Base-by-base conservation (phyloP, 495 filamentous ascomycete species). In the Penicillium odoratum region DNA sequence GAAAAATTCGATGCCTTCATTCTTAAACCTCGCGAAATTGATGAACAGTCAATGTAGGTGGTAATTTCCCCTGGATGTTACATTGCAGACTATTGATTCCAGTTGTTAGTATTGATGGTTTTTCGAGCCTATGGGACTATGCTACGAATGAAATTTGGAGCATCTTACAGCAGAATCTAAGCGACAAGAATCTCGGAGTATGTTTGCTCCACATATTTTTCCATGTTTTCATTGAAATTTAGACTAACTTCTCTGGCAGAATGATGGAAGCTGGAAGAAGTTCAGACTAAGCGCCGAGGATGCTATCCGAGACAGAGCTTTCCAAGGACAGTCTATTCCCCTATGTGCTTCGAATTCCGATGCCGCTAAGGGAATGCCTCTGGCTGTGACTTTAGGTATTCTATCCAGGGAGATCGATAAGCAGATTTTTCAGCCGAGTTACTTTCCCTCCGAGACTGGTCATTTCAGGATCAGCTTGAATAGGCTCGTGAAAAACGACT, bases 401-500 rank as follows among this genome's bases (percentile, higher is more conserved):
- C 56, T 72, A 10, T 64, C 63, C 4, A 60, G 64, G 38, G 51
- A 68, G 45, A 62, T 69, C 29, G 58, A 62, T 51, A 52, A 54
- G 34, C n/a, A 62, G 15, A 66, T 72, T 15, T 68, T 69, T 60
- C 61, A 66, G 31, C 69, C 64, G 0, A 64, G 48, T 34, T 66
- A 69, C 50, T 56, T 68, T 51, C 13, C 25, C 38, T 38, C 65
- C 3, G 57, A 60, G n/a, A 26, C 34, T 31, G 9, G 16, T 10
- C 6, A 57, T 26, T 31, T 64, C 16, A 52, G 59, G 46, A 29
- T 57, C 11, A 44, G 53, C 40, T 57, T 66, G 5, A 47, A 36
- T 55, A 67, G 5, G 5, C 61, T 65, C 18, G 67, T 62, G 4
- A 40, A 53, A 21, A 51, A 29, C 13, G 48, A 72, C 50, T 52